These are phyloP conservation scores for Tetradesmus obliquus DNA, from an alignment of 139 green algal genomes.

Conservation along the genomic window DNA sequence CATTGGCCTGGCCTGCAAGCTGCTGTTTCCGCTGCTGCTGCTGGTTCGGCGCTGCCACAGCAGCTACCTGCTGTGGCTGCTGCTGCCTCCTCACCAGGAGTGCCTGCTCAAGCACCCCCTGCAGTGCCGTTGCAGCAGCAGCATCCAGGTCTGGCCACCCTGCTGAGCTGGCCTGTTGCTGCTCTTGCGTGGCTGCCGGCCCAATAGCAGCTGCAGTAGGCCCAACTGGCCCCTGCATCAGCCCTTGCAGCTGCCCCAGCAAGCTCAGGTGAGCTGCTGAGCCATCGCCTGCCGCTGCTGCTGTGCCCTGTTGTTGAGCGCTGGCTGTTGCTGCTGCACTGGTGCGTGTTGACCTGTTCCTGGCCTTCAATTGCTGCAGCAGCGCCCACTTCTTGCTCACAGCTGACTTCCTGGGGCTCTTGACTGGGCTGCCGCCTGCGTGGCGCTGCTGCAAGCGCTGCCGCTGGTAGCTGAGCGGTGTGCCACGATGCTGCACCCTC, in stretches of 20 bases:
- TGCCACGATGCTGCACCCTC: background rate
- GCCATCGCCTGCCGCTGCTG: background rate
- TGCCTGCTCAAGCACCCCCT: background rate
- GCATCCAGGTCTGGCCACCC: slow-evolving; percentile 12
- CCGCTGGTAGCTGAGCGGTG: background rate
- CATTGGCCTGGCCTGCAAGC: no score
- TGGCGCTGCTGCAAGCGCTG: background rate
- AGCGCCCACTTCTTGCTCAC: background rate
- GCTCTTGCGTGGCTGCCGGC: background rate
- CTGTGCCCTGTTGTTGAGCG: background rate
- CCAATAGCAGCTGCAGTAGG: background rate
- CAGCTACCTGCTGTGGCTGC: background rate
- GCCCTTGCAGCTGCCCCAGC: background rate
- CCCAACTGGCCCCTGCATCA: background rate
- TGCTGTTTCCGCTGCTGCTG: background rate
- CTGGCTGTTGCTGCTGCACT: background rate
- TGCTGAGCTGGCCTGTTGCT: background rate
- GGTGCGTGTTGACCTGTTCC: slow-evolving; percentile 6
- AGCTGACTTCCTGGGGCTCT: slow-evolving; percentile 2
- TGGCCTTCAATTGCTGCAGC: slow-evolving; percentile 31
- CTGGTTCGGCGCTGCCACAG: background rate
- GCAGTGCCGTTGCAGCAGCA: slow-evolving; percentile 19
- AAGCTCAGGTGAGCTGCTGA: background rate
- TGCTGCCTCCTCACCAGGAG: background rate
- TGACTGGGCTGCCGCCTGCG: background rate